Percentiles rank a stretch among this genome's conserved stretches.
phyloP scores from a whole-genome alignment of 306 rosid genomes.

The Corylus americana region DNA sequence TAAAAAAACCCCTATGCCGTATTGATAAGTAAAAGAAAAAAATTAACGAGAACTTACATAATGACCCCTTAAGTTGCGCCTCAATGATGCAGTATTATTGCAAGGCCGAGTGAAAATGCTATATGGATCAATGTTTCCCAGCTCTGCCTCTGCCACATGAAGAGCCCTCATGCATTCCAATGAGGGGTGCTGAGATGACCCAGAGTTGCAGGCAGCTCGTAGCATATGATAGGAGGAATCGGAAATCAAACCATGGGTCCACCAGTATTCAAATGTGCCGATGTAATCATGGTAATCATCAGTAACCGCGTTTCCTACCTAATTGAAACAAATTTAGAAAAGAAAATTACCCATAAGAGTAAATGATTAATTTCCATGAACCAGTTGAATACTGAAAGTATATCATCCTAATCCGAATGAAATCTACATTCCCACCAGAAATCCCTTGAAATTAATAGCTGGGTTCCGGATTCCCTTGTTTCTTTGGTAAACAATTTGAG shows the following conservation, averaged over 20 bases:
- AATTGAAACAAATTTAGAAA: conserved; percentile 25
- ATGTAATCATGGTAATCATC: conserved; percentile 85
- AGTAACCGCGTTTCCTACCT: conserved; percentile 96
- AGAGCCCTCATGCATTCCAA: conserved; percentile 66
- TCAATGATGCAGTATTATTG: conserved; percentile 51
- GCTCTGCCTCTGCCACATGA: conserved; percentile 52
- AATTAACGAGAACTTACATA: conserved; percentile 57
- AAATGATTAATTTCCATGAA: conserved; percentile 12
- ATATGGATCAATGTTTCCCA: conserved; percentile 84
- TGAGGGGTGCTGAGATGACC: conserved; percentile 78
- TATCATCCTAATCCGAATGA: conserved; percentile 10
- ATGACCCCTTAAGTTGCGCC: conserved; percentile 65
- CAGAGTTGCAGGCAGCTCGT: conserved; percentile 54
- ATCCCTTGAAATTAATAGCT: conserved; percentile 77
- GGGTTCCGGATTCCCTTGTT: conserved; percentile 77
- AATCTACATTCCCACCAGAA: conserved; percentile 64
- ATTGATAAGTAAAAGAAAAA: not conserved
- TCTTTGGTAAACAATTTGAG: conserved; percentile 66
- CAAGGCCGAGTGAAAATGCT: conserved; percentile 83
- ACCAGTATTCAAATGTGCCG: conserved; percentile 95
- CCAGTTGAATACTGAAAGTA: not conserved
- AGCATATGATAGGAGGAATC: conserved; percentile 78
- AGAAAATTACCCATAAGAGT: conserved; percentile 18
- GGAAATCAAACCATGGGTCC: conserved; percentile 94
- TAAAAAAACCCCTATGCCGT: not conserved